These are phyloP conservation scores for Pseudocercospora cruenta DNA, from an alignment of 2,329 filamentous ascomycete species.

Conservation along the genomic window DNA sequence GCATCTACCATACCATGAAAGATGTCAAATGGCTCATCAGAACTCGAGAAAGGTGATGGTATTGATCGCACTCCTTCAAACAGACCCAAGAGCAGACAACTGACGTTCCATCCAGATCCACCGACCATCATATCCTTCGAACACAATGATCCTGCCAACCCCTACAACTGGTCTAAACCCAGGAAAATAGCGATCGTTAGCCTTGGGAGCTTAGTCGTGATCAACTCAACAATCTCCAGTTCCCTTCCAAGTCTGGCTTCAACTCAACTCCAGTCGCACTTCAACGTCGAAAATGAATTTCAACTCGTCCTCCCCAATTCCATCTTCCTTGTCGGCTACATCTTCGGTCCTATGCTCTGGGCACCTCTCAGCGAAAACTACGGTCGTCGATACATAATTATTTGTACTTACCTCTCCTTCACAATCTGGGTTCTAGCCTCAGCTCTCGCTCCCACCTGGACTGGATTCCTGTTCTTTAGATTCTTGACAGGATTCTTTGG, in stretches of 20 bases:
- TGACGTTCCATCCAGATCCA: not conserved
- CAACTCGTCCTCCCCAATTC: constrained; percentile 49
- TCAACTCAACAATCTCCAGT: constrained; percentile 68
- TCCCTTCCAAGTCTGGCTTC: constrained; percentile 65
- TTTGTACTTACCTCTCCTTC: constrained; percentile 21
- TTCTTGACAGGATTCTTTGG: constrained; percentile 23
- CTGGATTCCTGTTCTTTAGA: constrained; percentile 22
- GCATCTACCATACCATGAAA: not conserved
- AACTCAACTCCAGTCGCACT: constrained; percentile 59
- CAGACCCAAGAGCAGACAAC: not conserved
- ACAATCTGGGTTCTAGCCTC: constrained; percentile 47
- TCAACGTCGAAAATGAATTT: constrained; percentile 51
- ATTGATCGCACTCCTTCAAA: not conserved
- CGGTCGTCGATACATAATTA: constrained; percentile 46
- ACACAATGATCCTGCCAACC: constrained; percentile 36
- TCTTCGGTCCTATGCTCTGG: constrained; percentile 49
- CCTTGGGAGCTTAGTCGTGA: constrained; percentile 59
- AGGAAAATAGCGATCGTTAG: constrained; percentile 56
- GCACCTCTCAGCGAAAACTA: constrained; percentile 47
- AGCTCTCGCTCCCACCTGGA: constrained; percentile 41
- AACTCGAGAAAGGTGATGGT: not conserved
- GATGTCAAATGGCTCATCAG: constrained; percentile 1
- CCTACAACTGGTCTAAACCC: constrained; percentile 44
- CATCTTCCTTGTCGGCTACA: constrained; percentile 49
- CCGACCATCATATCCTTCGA: constrained; percentile 42